phyloP scores from a whole-genome alignment of 495 filamentous ascomycete genomes.

The Xeromyces bisporus region DNA sequence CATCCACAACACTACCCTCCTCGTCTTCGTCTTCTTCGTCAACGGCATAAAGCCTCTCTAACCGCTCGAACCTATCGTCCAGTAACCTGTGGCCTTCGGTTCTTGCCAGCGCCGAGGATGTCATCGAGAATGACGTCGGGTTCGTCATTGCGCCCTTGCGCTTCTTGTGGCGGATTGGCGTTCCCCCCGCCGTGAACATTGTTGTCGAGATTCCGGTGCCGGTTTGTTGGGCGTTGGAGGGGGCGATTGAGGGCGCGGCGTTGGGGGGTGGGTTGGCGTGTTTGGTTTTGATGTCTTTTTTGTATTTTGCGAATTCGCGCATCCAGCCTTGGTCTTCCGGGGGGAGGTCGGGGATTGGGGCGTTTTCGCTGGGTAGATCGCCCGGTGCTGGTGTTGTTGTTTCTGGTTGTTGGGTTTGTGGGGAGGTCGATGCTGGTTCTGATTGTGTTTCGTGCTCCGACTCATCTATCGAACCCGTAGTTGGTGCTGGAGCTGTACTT shows the following conservation, averaged over 20 bases:
- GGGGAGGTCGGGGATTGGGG: constrained; percentile 21
- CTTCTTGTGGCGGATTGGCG: constrained; percentile 69
- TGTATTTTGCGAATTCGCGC: constrained; percentile 77
- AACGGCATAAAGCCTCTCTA: constrained; percentile 68
- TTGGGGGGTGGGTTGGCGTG: constrained; percentile 26
- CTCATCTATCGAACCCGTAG: constrained; percentile 14
- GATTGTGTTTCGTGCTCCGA: too few relatives aligned
- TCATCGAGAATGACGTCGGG: constrained; percentile 91
- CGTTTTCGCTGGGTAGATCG: constrained; percentile 30
- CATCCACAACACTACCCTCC: constrained; percentile 8
- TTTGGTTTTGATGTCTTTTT: constrained; percentile 46
- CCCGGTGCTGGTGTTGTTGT: constrained; percentile 11
- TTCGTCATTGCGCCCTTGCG: constrained; percentile 80
- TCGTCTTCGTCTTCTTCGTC: constrained; percentile 49
- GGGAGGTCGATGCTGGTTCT: too few relatives aligned
- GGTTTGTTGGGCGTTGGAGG: constrained; percentile 31
- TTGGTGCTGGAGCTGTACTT: too few relatives aligned
- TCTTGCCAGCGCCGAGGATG: constrained; percentile 68
- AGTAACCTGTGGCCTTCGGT: constrained; percentile 78
- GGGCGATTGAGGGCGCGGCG: constrained; percentile 32
- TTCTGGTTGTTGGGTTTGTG: constrained; percentile 4
- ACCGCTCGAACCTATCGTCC: constrained; percentile 79
- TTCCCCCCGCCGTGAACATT: constrained; percentile 50
- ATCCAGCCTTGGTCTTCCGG: constrained; percentile 61
- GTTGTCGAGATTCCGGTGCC: constrained; percentile 50